Evolutionary conservation across 2,329 filamentous ascomycete species (phyloP).

Genomic region (Epichloe amarillans): DNA sequence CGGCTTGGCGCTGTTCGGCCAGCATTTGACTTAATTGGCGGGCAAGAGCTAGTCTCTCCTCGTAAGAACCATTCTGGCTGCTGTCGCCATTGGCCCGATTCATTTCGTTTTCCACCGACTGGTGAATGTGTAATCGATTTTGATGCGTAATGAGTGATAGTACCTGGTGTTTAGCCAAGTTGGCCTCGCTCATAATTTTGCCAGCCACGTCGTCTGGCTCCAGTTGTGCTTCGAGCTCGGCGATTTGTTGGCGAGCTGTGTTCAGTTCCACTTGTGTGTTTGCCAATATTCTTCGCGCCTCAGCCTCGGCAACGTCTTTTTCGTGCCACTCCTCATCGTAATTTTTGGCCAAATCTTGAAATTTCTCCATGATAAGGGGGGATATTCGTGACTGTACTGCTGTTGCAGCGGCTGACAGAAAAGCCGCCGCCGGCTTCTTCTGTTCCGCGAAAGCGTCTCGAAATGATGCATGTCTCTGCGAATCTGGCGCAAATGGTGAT

Average conservation of each 20-base stretch:
- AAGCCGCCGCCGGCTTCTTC: slow-evolving; percentile 28
- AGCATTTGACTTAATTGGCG: slow-evolving; percentile 43
- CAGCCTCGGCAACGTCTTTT: slow-evolving; percentile 55
- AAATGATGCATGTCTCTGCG: slow-evolving; percentile 40
- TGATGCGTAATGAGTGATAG: slow-evolving; percentile 37
- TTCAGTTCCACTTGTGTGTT: slow-evolving; percentile 57
- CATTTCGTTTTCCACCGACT: slow-evolving; percentile 38
- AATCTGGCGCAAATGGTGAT: slow-evolving; percentile 52
- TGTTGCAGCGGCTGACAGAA: slow-evolving; percentile 53
- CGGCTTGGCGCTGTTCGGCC: slow-evolving; percentile 46
- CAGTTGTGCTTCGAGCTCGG: slow-evolving; percentile 40
- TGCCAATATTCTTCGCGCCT: slow-evolving; percentile 50
- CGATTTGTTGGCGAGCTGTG: slow-evolving; percentile 43
- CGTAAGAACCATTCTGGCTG: slow-evolving; percentile 31
- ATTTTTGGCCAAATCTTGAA: slow-evolving; percentile 53
- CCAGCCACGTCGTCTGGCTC: slow-evolving; percentile 41
- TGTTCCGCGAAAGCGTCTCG: slow-evolving; percentile 34
- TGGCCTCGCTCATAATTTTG: slow-evolving; percentile 38
- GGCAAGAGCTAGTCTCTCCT: slow-evolving; percentile 44
- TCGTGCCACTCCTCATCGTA: slow-evolving; percentile 67
- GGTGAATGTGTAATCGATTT: slow-evolving; percentile 38
- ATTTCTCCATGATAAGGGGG: slow-evolving; percentile 58
- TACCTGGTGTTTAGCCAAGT: slow-evolving; percentile 32
- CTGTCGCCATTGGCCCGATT: slow-evolving; percentile 36
- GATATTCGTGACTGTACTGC: slow-evolving; percentile 57